Conservation (phyloP, 495 filamentous ascomycete species). For the Penicillium lagena region DNA sequence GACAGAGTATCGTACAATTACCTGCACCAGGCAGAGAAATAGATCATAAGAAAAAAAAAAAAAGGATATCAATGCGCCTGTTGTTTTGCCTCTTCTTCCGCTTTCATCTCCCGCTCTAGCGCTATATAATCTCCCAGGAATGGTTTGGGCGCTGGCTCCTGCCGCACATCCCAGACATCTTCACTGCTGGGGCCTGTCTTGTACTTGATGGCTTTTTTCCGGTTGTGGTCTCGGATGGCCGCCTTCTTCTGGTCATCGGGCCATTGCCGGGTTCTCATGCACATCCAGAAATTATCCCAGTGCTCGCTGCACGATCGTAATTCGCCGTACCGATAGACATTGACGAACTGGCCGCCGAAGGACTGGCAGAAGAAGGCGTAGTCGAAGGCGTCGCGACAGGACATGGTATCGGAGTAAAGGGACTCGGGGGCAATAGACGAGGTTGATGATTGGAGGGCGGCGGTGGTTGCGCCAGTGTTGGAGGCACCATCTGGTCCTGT, state of each 20-base stretch:
- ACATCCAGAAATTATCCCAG: slow-evolving; percentile 91
- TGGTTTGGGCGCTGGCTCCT: slow-evolving; percentile 38
- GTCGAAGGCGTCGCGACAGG: slow-evolving; percentile 87
- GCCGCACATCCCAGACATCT: slow-evolving; percentile 81
- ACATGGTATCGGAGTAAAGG: slow-evolving; percentile 73
- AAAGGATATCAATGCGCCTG: slow-evolving; percentile 7
- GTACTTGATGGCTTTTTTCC: slow-evolving; percentile 67
- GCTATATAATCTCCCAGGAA: slow-evolving; percentile 58
- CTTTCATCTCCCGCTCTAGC: slow-evolving; percentile 45
- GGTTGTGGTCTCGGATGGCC: slow-evolving; percentile 64
- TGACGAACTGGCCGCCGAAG: slow-evolving; percentile 78
- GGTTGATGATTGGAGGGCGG: slow-evolving; percentile 10
- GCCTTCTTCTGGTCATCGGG: slow-evolving; percentile 42
- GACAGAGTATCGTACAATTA: slow-evolving; percentile 1
- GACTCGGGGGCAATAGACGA: slow-evolving; percentile 50
- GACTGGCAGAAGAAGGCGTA: slow-evolving; percentile 93
- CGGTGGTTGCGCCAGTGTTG: neutral
- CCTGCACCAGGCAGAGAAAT: neutral
- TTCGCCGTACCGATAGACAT: slow-evolving; percentile 78
- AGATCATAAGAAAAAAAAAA: neutral
- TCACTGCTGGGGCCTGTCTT: slow-evolving; percentile 73
- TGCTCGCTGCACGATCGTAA: slow-evolving; percentile 68
- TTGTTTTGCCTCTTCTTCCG: slow-evolving; percentile 29
- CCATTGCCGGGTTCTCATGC: slow-evolving; percentile 67
- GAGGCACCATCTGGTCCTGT: slow-evolving; percentile 8